Base-by-base conservation (phyloP, 2,329 filamentous ascomycete genomes). In the Fusarium subglutinans region DNA sequence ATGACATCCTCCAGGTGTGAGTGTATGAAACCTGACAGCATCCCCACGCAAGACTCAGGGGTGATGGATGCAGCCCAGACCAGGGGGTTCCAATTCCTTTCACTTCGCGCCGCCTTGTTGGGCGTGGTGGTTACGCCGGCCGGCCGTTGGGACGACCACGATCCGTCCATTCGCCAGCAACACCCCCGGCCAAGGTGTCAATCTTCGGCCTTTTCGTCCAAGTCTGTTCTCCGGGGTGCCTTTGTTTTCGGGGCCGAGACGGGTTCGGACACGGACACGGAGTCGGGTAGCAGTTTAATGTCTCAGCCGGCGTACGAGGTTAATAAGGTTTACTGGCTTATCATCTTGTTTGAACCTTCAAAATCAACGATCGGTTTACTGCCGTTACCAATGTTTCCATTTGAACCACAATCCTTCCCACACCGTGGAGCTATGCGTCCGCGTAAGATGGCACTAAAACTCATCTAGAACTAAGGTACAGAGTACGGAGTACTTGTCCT, bases 71-170 rank as follows among this genome's bases (percentile, higher is more conserved):
- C 35, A 22, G 50, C 24, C 24, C 50, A 35, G 18, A 44, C 47
- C 37, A 55, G 48, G 58, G 51, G 26, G 45, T 30, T 26, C 47
- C 22, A 43, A 17, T 47, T 48, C 37, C 30, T 41, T 38, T 53
- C 26, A 43, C 41, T 26, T 50, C 44, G 54, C 28, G 61, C 63
- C 74, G 74, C 70, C 69, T 70, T 67, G 72, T 60, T 66, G 69
- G 69, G 74, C 72, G 63, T 70, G 61, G 63, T 67, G 65, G 72
- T 67, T 74, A 56, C 63, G 56, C 71, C 67, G 47, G 63, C 57
- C 43, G 53, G 64, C 64, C 58, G 66, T 76, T 73, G 66, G 74
- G 69, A 60, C 72, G 59, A 71, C 75, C 66, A 62, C 58, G 75
- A 77, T 76, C 72, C 67, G 54, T 37, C 65, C 66, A 69, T 69